phyloP scores from a whole-genome alignment of 257 asterid species.

The Mentha longifolia region DNA sequence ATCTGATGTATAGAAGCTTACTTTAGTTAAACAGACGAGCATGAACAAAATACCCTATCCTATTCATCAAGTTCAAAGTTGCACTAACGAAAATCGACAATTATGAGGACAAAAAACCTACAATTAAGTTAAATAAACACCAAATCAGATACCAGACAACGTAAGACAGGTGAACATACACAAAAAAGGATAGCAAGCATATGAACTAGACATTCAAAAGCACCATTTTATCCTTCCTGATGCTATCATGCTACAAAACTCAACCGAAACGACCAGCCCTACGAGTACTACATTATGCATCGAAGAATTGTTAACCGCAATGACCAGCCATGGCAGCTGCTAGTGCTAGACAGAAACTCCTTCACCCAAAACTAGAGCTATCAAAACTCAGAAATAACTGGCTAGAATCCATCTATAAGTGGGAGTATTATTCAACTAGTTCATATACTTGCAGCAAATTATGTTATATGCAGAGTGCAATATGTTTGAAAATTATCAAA shows the following conservation, averaged over 20 bases:
- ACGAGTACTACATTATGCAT: neutral
- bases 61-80: neutral
- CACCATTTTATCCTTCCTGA: neutral
- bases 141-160: conserved; percentile 4
- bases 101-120: neutral
- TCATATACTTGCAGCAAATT: conserved; percentile 2
- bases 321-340: neutral
- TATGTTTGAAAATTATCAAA: neutral
- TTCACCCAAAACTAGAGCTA: conserved; percentile 13
- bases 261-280: neutral
- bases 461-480: neutral
- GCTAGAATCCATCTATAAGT: neutral
- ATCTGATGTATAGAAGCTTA: conserved; percentile 50
- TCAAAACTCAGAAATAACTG: neutral
- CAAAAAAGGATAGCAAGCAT: neutral
- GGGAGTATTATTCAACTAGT: neutral
- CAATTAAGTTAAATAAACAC: neutral
- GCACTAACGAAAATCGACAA: neutral
- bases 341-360: conserved; percentile 8
- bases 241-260: conserved; percentile 22
- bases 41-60: neutral
- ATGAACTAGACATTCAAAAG: conserved; percentile 6
- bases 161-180: neutral
- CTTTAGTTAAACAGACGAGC: neutral
- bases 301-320: no score